Conservation (phyloP, 768 basidiomycete species). For the Termitomyces titanicus region DNA sequence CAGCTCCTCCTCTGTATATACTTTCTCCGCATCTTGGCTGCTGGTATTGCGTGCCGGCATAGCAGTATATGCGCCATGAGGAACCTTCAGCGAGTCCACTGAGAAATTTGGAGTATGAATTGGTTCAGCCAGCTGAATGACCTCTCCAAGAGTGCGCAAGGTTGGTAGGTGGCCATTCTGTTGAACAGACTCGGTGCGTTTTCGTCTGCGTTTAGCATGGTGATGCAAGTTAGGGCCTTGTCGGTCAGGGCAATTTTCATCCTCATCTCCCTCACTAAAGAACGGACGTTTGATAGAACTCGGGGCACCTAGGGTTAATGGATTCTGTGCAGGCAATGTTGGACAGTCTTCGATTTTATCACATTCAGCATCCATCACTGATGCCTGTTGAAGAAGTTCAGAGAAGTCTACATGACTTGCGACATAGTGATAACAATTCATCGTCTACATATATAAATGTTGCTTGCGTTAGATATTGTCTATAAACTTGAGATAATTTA, state of each 20-base stretch:
- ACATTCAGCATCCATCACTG: not conserved
- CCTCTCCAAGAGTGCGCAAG: not conserved
- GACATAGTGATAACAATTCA: too few species aligned
- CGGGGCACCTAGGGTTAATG: not conserved
- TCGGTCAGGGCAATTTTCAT: not conserved
- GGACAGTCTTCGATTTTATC: not conserved
- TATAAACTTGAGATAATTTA: not conserved
- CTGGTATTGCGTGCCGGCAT: not conserved
- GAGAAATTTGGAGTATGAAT: not conserved
- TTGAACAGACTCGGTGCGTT: not conserved
- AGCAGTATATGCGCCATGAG: not conserved
- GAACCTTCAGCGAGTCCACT: not conserved
- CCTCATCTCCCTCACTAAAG: not conserved
- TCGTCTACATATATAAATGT: too few species aligned
- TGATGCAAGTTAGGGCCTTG: not conserved
- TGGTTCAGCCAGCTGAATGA: not conserved
- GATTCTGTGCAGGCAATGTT: not conserved
- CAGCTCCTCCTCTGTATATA: not conserved
- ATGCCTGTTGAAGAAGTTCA: not conserved
- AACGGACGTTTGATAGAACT: too few species aligned
- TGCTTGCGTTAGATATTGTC: too few species aligned
- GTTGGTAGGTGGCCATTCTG: not conserved
- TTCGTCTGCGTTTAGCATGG: not conserved
- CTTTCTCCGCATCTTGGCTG: not conserved
- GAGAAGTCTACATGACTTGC: not conserved